These are phyloP conservation scores for Rhizopogon vesiculosus DNA, from an alignment of 768 basidiomycete species.

Conservation along the genomic window DNA sequence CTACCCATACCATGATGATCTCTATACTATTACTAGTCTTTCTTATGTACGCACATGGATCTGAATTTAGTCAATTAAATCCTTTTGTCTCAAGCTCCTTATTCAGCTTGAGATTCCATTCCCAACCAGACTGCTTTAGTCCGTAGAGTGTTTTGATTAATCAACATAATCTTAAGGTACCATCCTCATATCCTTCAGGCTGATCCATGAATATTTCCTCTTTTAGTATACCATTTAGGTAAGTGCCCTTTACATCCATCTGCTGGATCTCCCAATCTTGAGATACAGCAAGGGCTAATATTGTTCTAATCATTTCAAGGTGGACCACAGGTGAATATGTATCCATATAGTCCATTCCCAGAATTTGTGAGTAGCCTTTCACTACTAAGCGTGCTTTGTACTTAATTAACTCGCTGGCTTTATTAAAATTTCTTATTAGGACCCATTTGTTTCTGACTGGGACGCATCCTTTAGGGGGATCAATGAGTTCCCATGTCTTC, in stretches of 20 bases:
- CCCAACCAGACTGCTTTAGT: not conserved
- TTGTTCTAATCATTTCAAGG: conserved; percentile 17
- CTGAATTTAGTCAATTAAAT: conserved; percentile 11
- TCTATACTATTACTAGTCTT: not conserved
- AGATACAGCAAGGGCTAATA: no score
- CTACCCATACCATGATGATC: conserved; percentile 19
- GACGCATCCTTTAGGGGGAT: not conserved
- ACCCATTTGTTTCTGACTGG: not conserved
- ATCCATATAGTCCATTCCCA: conserved; percentile 31
- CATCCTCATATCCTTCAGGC: no score
- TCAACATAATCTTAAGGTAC: no score
- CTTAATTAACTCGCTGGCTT: not conserved
- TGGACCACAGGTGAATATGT: conserved; percentile 23
- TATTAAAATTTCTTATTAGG: conserved; percentile 1
- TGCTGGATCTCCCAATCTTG: conserved; percentile 5
- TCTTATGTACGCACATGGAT: conserved; percentile 11
- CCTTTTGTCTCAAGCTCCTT: conserved; percentile 6
- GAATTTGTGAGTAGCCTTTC: conserved; percentile 34
- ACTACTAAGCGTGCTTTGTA: conserved; percentile 39
- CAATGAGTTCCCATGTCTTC: conserved; percentile 7
- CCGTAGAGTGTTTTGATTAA: no score
- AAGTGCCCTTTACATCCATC: conserved; percentile 5
- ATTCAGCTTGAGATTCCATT: not conserved
- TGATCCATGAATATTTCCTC: no score
- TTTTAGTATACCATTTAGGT: no score